A percentile compares a stretch with the other conserved stretches of the same genome.
These are phyloP conservation scores for Ceratocystis cubensis DNA, from an alignment of 2,329 filamentous ascomycete genomes.

Conservation along the genomic window DNA sequence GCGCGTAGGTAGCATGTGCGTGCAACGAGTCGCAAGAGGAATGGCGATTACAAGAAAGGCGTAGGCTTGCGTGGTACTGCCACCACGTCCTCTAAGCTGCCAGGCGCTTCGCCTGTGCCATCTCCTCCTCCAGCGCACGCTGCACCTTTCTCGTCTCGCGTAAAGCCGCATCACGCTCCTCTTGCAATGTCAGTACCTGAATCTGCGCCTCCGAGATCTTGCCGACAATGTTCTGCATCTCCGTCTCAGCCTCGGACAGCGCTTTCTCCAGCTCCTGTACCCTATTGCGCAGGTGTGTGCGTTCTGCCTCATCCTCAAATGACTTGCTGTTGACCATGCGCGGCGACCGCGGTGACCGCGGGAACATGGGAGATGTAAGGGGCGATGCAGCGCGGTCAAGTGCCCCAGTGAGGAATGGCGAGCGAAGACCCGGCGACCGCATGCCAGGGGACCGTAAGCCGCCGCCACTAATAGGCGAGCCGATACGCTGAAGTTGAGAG, in stretches of 20 bases:
- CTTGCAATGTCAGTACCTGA: conserved; percentile 68
- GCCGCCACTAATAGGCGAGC: conserved; percentile 24
- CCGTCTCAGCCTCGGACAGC: conserved; percentile 43
- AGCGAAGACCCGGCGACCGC: conserved; percentile 12
- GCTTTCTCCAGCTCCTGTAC: conserved; percentile 79
- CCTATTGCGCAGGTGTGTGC: conserved; percentile 61
- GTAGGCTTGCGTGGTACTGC: neutral
- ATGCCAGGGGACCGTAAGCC: conserved; percentile 25
- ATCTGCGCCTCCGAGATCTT: conserved; percentile 73
- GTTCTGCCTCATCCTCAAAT: conserved; percentile 59
- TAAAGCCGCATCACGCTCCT: conserved; percentile 60
- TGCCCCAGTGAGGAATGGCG: conserved; percentile 23
- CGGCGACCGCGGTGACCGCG: conserved; percentile 33
- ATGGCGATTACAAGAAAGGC: no score
- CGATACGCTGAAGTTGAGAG: conserved; percentile 54
- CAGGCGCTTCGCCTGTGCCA: conserved; percentile 24
- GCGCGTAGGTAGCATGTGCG: neutral
- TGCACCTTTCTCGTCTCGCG: conserved; percentile 59
- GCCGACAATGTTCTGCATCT: conserved; percentile 72
- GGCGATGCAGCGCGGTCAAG: conserved; percentile 27
- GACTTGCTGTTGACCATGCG: conserved; percentile 47
- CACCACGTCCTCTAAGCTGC: neutral
- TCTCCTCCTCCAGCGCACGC: conserved; percentile 51
- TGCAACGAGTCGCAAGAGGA: neutral
- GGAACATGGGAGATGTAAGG: conserved; percentile 28